Base-by-base conservation (phyloP, 805 yeast species). In the Yamadazyma ubonensis region DNA sequence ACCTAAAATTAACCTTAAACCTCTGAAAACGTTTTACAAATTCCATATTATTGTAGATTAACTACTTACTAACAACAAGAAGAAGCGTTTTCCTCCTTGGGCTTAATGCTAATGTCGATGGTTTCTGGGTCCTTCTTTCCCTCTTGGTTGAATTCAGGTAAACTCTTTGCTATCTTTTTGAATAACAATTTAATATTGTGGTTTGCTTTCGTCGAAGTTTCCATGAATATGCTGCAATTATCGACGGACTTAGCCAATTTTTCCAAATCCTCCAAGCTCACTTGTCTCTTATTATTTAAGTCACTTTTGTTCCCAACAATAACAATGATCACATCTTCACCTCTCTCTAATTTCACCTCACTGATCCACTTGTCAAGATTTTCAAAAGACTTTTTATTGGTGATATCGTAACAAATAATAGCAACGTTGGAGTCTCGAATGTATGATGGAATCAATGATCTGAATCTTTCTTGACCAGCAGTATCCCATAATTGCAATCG, bases 371-470 rank as follows among this genome's bases (percentile, higher is more conserved):
- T 86, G 50, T 79, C 79, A 50, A 93, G 80, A 50, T 83, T 83
- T 43, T 82, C 83, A 64, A 91, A 91, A 14, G 95, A 80, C 54
- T 86, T 86, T 58, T 77, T 83, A 56, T 81, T 84, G 6, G 97
- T 88, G 43, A 91, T 84, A 59, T 93, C 99, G 65, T 91, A 91
- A 16, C 95, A 96, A 19, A 93, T 83, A 33, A 93, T 95, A 0
- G 99, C 98, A n/a, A 93, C 98, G 53, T 90, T 89, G 11, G 95
- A 85, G 62, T 93, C 99, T 52, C 99, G 75, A 44, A 93, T 93
- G 58, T 93, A 93, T 8, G 96, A 84, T 3, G 99, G 99, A 42
- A 93, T 91, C 59, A 93, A 75, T 12, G 96, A 85, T 56, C 98
- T 74, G 70, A 93, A 93, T 52, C 99, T 70, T 62, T 93, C 99